phyloP scores from a whole-genome alignment of 2,329 filamentous ascomycete species.

The Diaporthe ilicicola region DNA sequence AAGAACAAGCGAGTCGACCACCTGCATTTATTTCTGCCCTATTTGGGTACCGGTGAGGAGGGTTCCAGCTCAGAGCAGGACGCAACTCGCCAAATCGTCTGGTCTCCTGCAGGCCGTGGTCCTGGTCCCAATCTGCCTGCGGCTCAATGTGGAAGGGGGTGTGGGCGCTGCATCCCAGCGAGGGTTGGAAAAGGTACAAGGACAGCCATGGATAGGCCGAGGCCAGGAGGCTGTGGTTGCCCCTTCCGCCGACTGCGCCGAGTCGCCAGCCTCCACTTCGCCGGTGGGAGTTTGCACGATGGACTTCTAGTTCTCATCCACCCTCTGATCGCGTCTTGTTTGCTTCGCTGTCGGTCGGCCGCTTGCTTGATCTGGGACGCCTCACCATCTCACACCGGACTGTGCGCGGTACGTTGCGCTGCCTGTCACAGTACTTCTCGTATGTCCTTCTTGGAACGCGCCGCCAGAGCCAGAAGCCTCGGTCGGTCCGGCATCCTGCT shows the following conservation, averaged over 20 bases:
- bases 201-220: slow-evolving; percentile 3
- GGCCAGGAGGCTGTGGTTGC: neutral
- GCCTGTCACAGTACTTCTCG: slow-evolving; percentile 8
- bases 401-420: slow-evolving; percentile 25
- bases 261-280: neutral
- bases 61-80: neutral
- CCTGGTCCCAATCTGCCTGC: slow-evolving; percentile 1
- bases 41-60: slow-evolving; percentile 7
- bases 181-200: neutral
- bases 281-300: neutral
- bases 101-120: neutral
- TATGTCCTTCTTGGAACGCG: neutral
- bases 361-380: neutral
- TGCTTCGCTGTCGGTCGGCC: slow-evolving; percentile 1
- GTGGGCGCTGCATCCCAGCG: slow-evolving; percentile 3
- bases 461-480: neutral
- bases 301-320: slow-evolving; percentile 2
- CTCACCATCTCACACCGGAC: slow-evolving; percentile 9
- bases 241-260: neutral
- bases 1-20: neutral
- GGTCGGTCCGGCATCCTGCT: neutral
- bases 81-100: slow-evolving; percentile 9
- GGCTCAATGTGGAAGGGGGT: slow-evolving; percentile 5
- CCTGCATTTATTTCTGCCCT: neutral
- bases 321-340: slow-evolving; percentile 1